Percentiles rank a stretch among this genome's conserved stretches.
Conservation (phyloP, 345 rosid species). For the Citrus australasica region DNA sequence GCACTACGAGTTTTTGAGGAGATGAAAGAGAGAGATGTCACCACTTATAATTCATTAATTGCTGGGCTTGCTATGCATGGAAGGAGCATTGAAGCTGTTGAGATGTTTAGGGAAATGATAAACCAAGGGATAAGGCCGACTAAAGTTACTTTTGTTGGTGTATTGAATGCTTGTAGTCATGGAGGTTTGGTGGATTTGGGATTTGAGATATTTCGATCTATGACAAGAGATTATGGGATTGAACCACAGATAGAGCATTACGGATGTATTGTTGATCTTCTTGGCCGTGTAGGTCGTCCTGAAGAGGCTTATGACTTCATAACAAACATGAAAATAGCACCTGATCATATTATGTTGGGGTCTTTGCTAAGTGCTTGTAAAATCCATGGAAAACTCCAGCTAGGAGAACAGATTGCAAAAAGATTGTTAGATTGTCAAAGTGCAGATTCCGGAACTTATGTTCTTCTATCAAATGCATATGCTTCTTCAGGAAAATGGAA, state of each 20-base stretch:
- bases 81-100: conserved; percentile 42
- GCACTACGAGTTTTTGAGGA: conserved; percentile 36
- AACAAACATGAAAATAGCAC: conserved; percentile 35
- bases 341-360: conserved; percentile 60
- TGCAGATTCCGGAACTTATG: conserved; percentile 53
- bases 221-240: conserved; percentile 43
- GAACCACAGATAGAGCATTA: conserved; percentile 59
- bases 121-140: conserved; percentile 42
- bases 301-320: conserved; percentile 49
- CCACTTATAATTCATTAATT: conserved; percentile 58
- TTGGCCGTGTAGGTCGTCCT: conserved; percentile 46
- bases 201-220: conserved; percentile 43
- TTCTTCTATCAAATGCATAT: conserved; percentile 48
- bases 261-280: conserved; percentile 66
- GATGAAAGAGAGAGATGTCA: conserved; percentile 44
- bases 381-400: conserved; percentile 47
- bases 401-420: conserved; percentile 46
- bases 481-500: conserved; percentile 60
- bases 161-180: conserved; percentile 67
- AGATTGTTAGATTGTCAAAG: conserved; percentile 30
- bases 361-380: conserved; percentile 64
- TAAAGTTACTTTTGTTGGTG: conserved; percentile 50
- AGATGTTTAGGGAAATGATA: conserved; percentile 39
- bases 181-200: conserved; percentile 59
- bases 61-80: conserved; percentile 62